phyloP scores from a whole-genome alignment of 495 filamentous ascomycete species.

The Endocarpon pusillum region DNA sequence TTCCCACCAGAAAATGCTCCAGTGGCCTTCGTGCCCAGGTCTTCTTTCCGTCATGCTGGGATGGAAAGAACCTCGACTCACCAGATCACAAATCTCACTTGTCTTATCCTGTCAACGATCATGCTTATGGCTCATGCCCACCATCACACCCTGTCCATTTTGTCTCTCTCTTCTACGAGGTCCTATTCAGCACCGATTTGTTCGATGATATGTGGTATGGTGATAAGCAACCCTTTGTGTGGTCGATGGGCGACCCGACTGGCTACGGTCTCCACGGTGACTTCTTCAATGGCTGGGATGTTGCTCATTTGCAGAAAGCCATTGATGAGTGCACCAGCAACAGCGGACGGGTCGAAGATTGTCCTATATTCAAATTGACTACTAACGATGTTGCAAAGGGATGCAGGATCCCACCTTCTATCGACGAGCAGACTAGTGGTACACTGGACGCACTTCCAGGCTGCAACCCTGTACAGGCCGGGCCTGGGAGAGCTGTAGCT shows the following conservation, averaged over 20 bases:
- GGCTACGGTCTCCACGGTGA: slow-evolving; percentile 45
- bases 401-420: slow-evolving; percentile 29
- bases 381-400: slow-evolving; percentile 19
- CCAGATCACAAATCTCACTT: slow-evolving; percentile 42
- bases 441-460: slow-evolving; percentile 24
- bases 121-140: slow-evolving; percentile 33
- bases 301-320: slow-evolving; percentile 38
- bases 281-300: slow-evolving; percentile 60
- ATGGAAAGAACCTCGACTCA: slow-evolving; percentile 19
- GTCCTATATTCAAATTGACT: slow-evolving; percentile 29
- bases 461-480: slow-evolving; percentile 20
- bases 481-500: slow-evolving; percentile 10
- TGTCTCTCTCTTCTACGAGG: slow-evolving; percentile 52
- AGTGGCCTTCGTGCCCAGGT: slow-evolving; percentile 44
- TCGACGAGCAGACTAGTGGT: slow-evolving; percentile 24
- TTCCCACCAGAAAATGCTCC: slow-evolving; percentile 41
- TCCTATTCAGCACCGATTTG: slow-evolving; percentile 41
- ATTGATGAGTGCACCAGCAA: slow-evolving; percentile 37
- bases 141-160: slow-evolving; percentile 41
- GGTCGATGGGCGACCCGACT: slow-evolving; percentile 33
- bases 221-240: slow-evolving; percentile 46
- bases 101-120: slow-evolving; percentile 32
- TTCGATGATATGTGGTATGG: slow-evolving; percentile 39
- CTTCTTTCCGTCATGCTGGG: slow-evolving; percentile 36
- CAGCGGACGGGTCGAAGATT: slow-evolving; percentile 35